These are phyloP conservation scores for Adansonia grandidieri DNA, from an alignment of 441 rosid genomes.

Conservation along the genomic window DNA sequence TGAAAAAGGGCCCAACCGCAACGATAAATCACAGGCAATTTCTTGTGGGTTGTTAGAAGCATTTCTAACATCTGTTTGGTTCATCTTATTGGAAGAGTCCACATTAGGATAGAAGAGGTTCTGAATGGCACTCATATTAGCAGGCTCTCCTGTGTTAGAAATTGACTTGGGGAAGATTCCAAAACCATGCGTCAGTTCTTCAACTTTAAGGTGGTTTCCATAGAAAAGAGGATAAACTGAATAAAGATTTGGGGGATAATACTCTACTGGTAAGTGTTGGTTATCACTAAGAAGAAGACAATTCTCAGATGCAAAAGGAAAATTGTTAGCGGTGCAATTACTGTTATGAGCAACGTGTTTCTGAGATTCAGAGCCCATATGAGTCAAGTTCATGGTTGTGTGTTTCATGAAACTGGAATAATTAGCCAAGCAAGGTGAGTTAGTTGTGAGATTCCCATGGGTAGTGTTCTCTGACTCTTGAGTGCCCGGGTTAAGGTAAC, in stretches of 20 bases:
- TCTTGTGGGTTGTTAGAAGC: conserved; percentile 33
- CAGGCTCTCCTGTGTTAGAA: conserved; percentile 36
- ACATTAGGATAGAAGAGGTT: conserved; percentile 25
- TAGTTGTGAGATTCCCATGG: conserved; percentile 33
- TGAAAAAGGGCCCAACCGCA: conserved; percentile 66
- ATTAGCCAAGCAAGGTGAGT: conserved; percentile 31
- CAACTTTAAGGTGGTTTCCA: conserved; percentile 34
- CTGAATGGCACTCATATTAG: conserved; percentile 26
- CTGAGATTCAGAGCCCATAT: conserved; percentile 28
- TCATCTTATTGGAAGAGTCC: conserved; percentile 21
- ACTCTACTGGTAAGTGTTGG: conserved; percentile 26
- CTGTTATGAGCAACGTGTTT: conserved; percentile 24
- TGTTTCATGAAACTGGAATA: conserved; percentile 44
- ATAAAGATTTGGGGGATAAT: conserved; percentile 30
- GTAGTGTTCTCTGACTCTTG: conserved; percentile 34
- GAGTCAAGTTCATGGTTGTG: conserved; percentile 24
- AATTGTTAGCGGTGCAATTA: conserved; percentile 31
- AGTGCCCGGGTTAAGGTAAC: conserved; percentile 46
- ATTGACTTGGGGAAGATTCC: conserved; percentile 35
- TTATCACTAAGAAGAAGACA: conserved; percentile 20
- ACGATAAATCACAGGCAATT: conserved; percentile 65
- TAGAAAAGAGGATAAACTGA: conserved; percentile 68
- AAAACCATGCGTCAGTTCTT: conserved; percentile 30
- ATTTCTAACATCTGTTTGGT: conserved; percentile 28
- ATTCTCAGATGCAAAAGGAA: conserved; percentile 33